These are phyloP conservation scores for Metschnikowia proteae DNA, from an alignment of 805 yeast genomes.

Conservation along the genomic window DNA sequence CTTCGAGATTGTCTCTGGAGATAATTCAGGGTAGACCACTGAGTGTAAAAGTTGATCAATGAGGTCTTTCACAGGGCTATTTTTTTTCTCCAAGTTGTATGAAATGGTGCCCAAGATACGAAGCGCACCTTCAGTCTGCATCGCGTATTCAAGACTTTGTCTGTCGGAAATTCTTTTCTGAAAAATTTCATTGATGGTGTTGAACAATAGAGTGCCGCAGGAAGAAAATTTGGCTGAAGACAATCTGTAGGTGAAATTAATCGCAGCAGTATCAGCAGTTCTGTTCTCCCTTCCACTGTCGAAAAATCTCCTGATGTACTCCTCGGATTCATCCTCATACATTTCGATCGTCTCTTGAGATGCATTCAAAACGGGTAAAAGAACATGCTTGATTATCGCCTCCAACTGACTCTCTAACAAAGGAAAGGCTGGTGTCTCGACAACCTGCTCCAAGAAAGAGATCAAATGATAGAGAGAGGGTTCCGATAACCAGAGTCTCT, in stretches of 20 bases:
- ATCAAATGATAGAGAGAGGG: conserved; percentile 41
- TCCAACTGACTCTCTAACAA: conserved; percentile 37
- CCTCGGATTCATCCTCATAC: conserved; percentile 46
- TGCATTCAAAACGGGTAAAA: conserved; percentile 41
- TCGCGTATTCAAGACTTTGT: conserved; percentile 26
- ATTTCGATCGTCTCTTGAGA: conserved; percentile 37
- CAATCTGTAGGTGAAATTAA: conserved; percentile 42
- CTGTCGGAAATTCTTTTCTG: conserved; percentile 30
- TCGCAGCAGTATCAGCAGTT: conserved; percentile 49
- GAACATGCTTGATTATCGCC: conserved; percentile 38
- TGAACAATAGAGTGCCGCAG: conserved; percentile 27
- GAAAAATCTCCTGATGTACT: conserved; percentile 41
- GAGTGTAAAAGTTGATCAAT: conserved; percentile 37
- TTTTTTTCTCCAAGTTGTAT: conserved; percentile 32
- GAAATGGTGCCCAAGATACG: conserved; percentile 40
- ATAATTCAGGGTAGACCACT: conserved; percentile 40
- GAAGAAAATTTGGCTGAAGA: conserved; percentile 39
- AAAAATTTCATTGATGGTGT: conserved; percentile 33
- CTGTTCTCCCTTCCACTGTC: conserved; percentile 46
- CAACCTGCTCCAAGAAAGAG: conserved; percentile 39
- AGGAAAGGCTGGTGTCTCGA: conserved; percentile 38
- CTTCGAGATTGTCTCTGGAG: conserved; percentile 23
- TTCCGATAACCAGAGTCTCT: conserved; percentile 39
- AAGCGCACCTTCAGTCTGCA: conserved; percentile 41
- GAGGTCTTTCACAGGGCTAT: conserved; percentile 38